Evolutionary conservation across 2,329 filamentous ascomycete genomes (phyloP), one percentile per base, ranked within the genome.

Genomic region (Pleurostoma richardsiae): DNA sequence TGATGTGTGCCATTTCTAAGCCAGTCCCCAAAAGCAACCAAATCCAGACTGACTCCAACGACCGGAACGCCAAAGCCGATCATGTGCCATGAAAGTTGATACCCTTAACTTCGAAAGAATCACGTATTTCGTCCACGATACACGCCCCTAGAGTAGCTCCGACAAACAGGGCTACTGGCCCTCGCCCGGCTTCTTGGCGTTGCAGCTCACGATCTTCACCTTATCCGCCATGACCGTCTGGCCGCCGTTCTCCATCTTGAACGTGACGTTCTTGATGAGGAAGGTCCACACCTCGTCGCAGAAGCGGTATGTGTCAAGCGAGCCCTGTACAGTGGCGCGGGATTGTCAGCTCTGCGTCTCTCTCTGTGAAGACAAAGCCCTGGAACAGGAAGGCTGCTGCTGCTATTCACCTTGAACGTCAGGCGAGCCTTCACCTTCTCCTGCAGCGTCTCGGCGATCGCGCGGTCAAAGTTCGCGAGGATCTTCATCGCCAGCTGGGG

Each of bases 221-320:
- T 90, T 92, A 63, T 96, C 92, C 26, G 91, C 90, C 36, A 80
- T 73, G 10, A 97, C 83, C 1, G 81, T 80, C 51, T 83, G 80
- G 47, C 80, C 82, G 56, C 77, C 78, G 44, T 86, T 89, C 58
- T 97, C 92, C 73, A 97, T 86, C 73, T 99, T 99, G 74, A 99
- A 97, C n/a, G 85, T 90, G 47, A 97, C 91, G 56, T 97, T 94
- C 71, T 96, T 96, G 70, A 99, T 95, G 49, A 99, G 80, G 68
- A 99, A 99, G 2, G 94, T 99, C 94, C 94, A 99, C 49, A 99
- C 94, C 72, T 99, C 94, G 70, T 99, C 94, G 74, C 94, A 99
- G 79, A 99, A 99, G 57, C 94, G 87, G 74, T 99, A 99, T 11
- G 94, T 97, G 66, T 97, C 91, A 53, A 99, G 84, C 63, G 95